phyloP scores from a whole-genome alignment of 768 basidiomycete genomes.

The Tricholoma bakamatsutake region DNA sequence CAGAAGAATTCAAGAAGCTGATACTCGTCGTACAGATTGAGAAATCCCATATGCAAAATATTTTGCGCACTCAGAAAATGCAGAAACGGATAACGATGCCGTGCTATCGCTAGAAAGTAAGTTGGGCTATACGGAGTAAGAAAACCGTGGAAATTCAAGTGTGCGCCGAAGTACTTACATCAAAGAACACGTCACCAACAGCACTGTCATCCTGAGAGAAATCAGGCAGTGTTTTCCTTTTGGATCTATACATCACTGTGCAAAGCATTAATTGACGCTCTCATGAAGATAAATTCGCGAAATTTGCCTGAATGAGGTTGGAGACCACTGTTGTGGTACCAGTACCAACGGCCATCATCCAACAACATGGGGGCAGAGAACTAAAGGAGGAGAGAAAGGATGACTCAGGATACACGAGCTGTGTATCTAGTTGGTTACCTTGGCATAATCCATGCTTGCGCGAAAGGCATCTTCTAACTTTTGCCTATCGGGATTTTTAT shows the following conservation, averaged over 20 bases:
- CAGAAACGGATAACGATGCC: conserved; percentile 49
- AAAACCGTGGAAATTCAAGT: conserved; percentile 36
- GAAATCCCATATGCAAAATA: conserved; percentile 77
- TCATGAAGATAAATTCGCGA: conserved; percentile 10
- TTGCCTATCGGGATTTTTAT: no score
- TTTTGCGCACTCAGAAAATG: conserved; percentile 63
- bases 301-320: conserved; percentile 55
- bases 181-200: no score
- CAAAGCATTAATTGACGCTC: neutral
- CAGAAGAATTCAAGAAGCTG: neutral
- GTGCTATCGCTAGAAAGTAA: conserved; percentile 68
- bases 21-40: conserved; percentile 40
- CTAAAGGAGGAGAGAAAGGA: conserved; percentile 26
- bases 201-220: no score
- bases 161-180: no score
- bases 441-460: conserved; percentile 35
- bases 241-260: no score
- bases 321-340: conserved; percentile 74
- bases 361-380: conserved; percentile 58
- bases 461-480: conserved; percentile 56
- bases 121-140: conserved; percentile 46
- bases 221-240: no score
- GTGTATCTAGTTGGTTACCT: conserved; percentile 22
- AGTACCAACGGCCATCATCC: conserved; percentile 73
- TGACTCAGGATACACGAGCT: neutral